Conservation (phyloP, 1,139 yeast genomes). For the Geotrichum reessii region DNA sequence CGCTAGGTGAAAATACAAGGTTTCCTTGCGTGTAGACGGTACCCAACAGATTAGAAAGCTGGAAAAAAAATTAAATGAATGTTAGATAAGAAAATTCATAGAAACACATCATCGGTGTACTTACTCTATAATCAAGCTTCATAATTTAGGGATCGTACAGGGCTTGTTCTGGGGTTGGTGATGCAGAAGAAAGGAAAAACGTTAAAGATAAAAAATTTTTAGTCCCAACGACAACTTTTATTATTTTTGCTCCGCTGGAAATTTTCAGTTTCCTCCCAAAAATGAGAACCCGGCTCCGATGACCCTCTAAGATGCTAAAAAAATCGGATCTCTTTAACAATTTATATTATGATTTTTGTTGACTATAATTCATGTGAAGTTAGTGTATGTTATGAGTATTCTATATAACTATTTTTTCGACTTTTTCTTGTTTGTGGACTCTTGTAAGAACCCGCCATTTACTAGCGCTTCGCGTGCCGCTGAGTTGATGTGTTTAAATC, state of each 20-base stretch:
- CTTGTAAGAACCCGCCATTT: slow-evolving; percentile 50
- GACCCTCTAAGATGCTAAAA: background rate
- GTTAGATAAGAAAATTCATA: background rate
- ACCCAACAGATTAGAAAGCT: slow-evolving; percentile 82
- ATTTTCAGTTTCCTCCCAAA: background rate
- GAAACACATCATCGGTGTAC: slow-evolving; percentile 2
- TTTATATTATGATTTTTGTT: background rate
- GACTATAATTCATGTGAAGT: background rate
- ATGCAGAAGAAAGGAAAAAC: background rate
- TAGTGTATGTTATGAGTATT: background rate
- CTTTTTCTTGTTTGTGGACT: slow-evolving; percentile 18
- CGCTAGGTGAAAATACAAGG: slow-evolving; percentile 80
- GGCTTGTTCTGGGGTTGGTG: background rate
- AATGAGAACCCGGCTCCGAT: background rate
- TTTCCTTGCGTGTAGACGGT: slow-evolving; percentile 93
- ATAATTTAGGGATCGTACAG: slow-evolving; percentile 16
- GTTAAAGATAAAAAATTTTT: background rate
- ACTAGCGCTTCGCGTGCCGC: slow-evolving; percentile 81
- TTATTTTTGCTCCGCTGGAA: background rate
- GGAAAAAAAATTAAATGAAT: slow-evolving; percentile 22
- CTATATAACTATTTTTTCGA: slow-evolving; percentile 11
- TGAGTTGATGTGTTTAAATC: slow-evolving; percentile 88
- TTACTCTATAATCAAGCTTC: slow-evolving; percentile 32
- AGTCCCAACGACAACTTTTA: background rate
- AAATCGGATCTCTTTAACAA: background rate